Percentiles rank a stretch among this genome's conserved stretches.
These are phyloP conservation scores for Fusarium haematococcum DNA, from an alignment of 2,329 filamentous ascomycete species.

Conservation along the genomic window DNA sequence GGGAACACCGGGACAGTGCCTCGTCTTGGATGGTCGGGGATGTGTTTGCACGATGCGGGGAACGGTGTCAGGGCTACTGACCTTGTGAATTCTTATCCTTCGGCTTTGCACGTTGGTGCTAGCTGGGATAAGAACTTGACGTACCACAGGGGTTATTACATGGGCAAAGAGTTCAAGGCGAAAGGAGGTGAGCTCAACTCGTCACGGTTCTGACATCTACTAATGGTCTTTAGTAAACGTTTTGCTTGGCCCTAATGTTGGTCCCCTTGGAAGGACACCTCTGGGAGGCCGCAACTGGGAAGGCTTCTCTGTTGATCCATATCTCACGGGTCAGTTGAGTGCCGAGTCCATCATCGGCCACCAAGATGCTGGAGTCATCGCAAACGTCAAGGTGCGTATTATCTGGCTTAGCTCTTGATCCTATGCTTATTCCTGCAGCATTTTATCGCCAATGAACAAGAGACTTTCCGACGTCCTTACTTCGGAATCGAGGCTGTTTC, in stretches of 20 bases:
- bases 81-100: slow-evolving; percentile 61
- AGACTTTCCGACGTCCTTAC: slow-evolving; percentile 58
- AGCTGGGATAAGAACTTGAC: slow-evolving; percentile 67
- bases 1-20: slow-evolving; percentile 61
- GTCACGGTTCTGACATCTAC: rapidly evolving
- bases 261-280: slow-evolving; percentile 77
- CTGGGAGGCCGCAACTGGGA: slow-evolving; percentile 82
- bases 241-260: slow-evolving; percentile 77
- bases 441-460: slow-evolving; percentile 71
- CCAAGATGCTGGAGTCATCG: slow-evolving; percentile 82
- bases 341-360: slow-evolving; percentile 80
- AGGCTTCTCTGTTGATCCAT: slow-evolving; percentile 77
- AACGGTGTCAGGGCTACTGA: slow-evolving; percentile 63
- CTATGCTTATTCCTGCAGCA: slow-evolving; percentile 52
- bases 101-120: slow-evolving; percentile 61
- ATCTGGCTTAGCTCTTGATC: rapidly evolving
- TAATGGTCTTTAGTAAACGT: slow-evolving; percentile 65
- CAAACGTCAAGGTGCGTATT: slow-evolving; percentile 70
- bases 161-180: slow-evolving; percentile 68
- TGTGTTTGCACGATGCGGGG: slow-evolving; percentile 63
- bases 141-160: slow-evolving; percentile 61
- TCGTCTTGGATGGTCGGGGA: slow-evolving; percentile 58
- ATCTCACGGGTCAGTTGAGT: slow-evolving; percentile 76
- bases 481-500: slow-evolving; percentile 64
- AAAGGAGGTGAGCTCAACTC: slow-evolving; percentile 63